Percentiles rank a stretch among this genome's conserved stretches.
These are phyloP conservation scores for Neonectria hederae DNA, from an alignment of 2,329 filamentous ascomycete species.

Conservation along the genomic window DNA sequence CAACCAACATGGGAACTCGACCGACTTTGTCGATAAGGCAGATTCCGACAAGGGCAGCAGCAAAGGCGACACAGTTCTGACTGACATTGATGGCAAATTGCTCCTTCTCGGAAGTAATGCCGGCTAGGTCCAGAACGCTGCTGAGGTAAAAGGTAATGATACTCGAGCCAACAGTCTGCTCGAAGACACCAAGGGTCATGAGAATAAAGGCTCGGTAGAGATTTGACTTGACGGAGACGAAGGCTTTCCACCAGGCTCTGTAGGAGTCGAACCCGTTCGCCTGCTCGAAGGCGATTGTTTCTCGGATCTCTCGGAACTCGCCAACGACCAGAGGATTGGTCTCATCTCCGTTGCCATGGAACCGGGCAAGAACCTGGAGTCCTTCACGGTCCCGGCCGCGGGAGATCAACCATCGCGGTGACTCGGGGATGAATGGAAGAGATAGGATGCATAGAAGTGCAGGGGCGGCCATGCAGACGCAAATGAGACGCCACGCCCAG, in stretches of 20 bases:
- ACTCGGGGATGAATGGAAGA: conserved; percentile 52
- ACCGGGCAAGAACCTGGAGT: conserved; percentile 47
- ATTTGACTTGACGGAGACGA: conserved; percentile 12
- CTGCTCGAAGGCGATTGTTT: conserved; percentile 41
- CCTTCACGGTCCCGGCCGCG: conserved; percentile 50
- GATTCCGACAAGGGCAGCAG: conserved; percentile 15
- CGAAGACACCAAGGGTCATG: conserved; percentile 24
- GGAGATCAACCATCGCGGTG: conserved; percentile 53
- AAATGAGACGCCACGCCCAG: conserved; percentile 25
- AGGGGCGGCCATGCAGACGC: conserved; percentile 24
- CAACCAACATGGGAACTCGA: conserved; percentile 19
- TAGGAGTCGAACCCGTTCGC: conserved; percentile 23
- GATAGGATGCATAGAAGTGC: conserved; percentile 11
- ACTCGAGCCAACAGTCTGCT: conserved; percentile 24
- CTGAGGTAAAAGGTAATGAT: conserved; percentile 29
- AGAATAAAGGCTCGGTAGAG: conserved; percentile 23
- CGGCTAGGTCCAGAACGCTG: conserved; percentile 23
- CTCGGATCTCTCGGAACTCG: conserved; percentile 50
- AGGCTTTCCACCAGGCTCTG: conserved; percentile 25
- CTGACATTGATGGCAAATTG: conserved; percentile 27
- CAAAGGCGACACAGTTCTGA: conserved; percentile 22
- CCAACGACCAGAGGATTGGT: conserved; percentile 52
- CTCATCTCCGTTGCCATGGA: conserved; percentile 52
- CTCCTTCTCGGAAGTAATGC: conserved; percentile 24
- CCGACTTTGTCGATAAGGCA: conserved; percentile 20